Percentiles rank a stretch among this genome's conserved stretches.
phyloP scores from a whole-genome alignment of 2,329 filamentous ascomycete species.

The Botrytis elliptica region DNA sequence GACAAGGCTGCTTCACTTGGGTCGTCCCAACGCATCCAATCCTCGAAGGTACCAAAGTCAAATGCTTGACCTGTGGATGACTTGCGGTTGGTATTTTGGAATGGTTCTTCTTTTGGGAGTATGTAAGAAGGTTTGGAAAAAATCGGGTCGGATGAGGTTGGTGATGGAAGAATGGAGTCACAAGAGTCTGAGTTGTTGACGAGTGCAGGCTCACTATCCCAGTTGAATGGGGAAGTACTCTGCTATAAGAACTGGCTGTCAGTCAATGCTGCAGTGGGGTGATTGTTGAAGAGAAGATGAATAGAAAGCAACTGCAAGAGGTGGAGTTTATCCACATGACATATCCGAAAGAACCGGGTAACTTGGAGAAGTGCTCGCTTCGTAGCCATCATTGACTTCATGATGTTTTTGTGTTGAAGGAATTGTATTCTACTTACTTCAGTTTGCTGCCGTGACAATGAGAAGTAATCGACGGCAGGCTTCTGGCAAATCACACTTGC shows the following conservation, averaged over 20 bases:
- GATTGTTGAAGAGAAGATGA: neutral
- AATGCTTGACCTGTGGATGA: conserved; percentile 28
- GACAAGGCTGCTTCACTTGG: conserved; percentile 33
- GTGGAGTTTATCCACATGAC: conserved; percentile 6
- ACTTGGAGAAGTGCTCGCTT: neutral
- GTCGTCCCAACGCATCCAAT: conserved; percentile 40
- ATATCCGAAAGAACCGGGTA: neutral
- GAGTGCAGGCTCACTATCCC: conserved; percentile 30
- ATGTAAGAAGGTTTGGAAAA: conserved; percentile 27
- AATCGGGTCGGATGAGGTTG: conserved; percentile 29
- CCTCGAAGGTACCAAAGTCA: conserved; percentile 36
- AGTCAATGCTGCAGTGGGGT: conserved; percentile 3
- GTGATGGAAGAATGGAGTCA: conserved; percentile 34
- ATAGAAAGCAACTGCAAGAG: neutral
- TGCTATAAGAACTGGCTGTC: neutral
- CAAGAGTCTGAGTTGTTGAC: conserved; percentile 32
- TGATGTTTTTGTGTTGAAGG: neutral
- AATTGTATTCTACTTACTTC: conserved; percentile 27
- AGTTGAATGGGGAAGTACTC: conserved; percentile 26
- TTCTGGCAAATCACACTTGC: conserved; percentile 26
- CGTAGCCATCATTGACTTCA: neutral
- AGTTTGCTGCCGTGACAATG: conserved; percentile 25
- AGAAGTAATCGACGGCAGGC: conserved; percentile 29
- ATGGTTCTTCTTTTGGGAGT: conserved; percentile 27
- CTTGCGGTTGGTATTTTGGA: conserved; percentile 24